Evolutionary conservation across 257 asterid genomes (phyloP), one percentile per base, ranked within the genome.

Genomic region (Nicotiana sylvestris): DNA sequence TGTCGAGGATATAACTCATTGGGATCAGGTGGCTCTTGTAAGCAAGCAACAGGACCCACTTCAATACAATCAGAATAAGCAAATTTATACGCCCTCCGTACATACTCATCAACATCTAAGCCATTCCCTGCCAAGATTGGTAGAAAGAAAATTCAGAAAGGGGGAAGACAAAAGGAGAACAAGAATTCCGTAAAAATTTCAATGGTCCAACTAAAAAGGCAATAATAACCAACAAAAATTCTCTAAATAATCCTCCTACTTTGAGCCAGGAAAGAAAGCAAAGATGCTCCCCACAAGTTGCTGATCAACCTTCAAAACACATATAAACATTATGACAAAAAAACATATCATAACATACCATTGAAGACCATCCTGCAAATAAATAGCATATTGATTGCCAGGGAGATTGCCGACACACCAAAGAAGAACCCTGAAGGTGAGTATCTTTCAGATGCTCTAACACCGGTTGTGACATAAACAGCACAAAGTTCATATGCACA

Each of bases 361-460:
- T 96, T 92, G 88, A 96, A 96, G 81, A 96, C 98, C 94, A 96
- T 96, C 86, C 99, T 93, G 86, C 99, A 96, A 84, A 96, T 96
- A 88, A 96, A 96, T 85, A 96, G 99, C 98, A 96, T 92, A 88
- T 96, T 96, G 89, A 96, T 94, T 81, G 99, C 99, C 81, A 96
- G 89, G 81, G 98, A 95, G 82, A 94, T 92, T 81, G 98, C 99
- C 64, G 99, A 94, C 86, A 96, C 98, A 61, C 99, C 99, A 89
- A 96, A 96, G 96, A 96, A 96, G 87, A 94, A 96, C 58, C 99
- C 99, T 56, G 99, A 94, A 86, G 99, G 93, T 62, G 99, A 96
- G 91, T 96, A 96, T 76, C 92, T 95, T 85, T 96, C 98, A 2
- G 99, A 96, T 79, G 99, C 98, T 90, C 92, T 94, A 56, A 90